These are phyloP conservation scores for Telopea speciosissima DNA, from an alignment of 177 flowering plant genomes.

Conservation along the genomic window DNA sequence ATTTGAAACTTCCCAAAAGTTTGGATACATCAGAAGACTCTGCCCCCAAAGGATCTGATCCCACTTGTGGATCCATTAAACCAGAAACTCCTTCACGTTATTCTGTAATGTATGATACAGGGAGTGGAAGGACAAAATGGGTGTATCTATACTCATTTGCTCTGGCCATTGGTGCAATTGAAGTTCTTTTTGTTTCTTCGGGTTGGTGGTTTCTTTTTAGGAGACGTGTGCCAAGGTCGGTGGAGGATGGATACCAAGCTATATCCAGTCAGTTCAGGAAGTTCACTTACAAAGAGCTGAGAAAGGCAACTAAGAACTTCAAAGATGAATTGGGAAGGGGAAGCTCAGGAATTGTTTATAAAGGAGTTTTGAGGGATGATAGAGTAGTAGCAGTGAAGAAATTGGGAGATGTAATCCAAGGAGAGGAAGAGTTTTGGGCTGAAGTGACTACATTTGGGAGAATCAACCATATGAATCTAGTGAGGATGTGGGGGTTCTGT, in stretches of 20 bases:
- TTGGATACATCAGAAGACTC: constrained; percentile 13
- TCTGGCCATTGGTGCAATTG: constrained; percentile 34
- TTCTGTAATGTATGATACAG: constrained; percentile 12
- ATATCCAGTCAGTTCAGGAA: constrained; percentile 39
- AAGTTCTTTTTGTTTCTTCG: constrained; percentile 21
- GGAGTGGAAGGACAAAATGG: constrained; percentile 23
- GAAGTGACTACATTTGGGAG: constrained; percentile 53
- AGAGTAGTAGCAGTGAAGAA: constrained; percentile 54
- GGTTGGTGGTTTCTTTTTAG: constrained; percentile 47
- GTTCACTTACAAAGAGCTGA: constrained; percentile 44
- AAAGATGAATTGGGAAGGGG: constrained; percentile 51
- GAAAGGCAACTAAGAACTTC: constrained; percentile 45
- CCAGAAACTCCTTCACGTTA: constrained; percentile 2
- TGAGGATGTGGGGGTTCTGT: constrained; percentile 61
- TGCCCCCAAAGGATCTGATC: constrained; percentile 12
- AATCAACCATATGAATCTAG: constrained; percentile 56
- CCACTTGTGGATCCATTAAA: constrained; percentile 14
- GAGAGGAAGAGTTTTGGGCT: constrained; percentile 49
- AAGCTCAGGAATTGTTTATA: constrained; percentile 50
- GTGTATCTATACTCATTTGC: constrained; percentile 32
- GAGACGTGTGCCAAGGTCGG: constrained; percentile 11
- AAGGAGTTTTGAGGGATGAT: constrained; percentile 39
- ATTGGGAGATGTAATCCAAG: constrained; percentile 35
- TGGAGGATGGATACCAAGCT: constrained; percentile 31
- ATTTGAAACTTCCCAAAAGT: constrained; percentile 31